Evolutionary conservation across 345 rosid species (phyloP), one percentile per base, ranked within the genome.

Genomic region (Populus nigra): DNA sequence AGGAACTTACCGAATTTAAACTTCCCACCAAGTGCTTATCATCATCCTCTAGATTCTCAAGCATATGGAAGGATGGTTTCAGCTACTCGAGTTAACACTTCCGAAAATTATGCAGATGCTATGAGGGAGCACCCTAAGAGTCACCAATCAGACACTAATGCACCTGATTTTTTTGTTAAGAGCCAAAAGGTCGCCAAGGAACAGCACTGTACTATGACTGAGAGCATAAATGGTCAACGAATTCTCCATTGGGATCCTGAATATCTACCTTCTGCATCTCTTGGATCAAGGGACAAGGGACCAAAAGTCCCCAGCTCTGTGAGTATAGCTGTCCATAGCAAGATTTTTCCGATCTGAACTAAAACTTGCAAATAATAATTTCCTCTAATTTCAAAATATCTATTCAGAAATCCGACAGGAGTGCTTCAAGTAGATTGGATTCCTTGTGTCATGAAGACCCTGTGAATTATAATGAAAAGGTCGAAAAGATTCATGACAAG

Each of bases 341-440:
- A 25, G 17, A 29, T 74, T 15, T 63, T 18, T 11, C 12, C 36
- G 20, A 25, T 55, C 39, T 27, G 29, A 50, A 20, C 16, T 65
- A 69, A 77, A 73, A 81, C 31, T 71, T 65, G 71, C 65, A 43
- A n/a, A 72, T 35, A 75, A 47, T 85, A 43, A 84, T 43, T 22
- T 57, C 15, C 29, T 76, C 69, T 11, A 5, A 23, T 20, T 81
- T 62, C 77, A 63, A 29, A 73, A 76, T 53, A 73, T 15, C 73
- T 73, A 49, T 68, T 83, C 87, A 88, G 91, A 83, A 83, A 76
- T 70, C 81, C 73, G 65, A 70, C 49, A 55, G 81, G n/a, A 76
- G 74, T 73, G 82, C 84, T 83, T 78, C 85, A 73, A 79, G 76
- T 38, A 78, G 31, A 76, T 79, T 65, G 65, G 72, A 38, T 65